These are phyloP conservation scores for Knufia petricola DNA, from an alignment of 2,329 filamentous ascomycete species.

Conservation along the genomic window DNA sequence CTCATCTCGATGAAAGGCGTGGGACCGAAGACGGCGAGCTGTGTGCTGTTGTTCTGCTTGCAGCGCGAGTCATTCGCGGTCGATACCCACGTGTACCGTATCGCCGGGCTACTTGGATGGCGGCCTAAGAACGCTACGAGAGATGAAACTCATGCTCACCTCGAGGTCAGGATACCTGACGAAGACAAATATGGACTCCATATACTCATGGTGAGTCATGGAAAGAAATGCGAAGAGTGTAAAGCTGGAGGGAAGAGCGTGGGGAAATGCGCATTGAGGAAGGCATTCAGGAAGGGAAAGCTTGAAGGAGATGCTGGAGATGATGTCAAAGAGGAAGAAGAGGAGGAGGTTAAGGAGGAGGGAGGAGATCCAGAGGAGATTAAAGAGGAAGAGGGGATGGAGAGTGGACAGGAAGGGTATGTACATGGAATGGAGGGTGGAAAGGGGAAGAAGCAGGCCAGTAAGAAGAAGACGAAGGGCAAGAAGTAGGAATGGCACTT, in stretches of 20 bases:
- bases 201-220: slow-evolving; percentile 52
- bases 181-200: slow-evolving; percentile 55
- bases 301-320: slow-evolving; percentile 56
- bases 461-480: not conserved
- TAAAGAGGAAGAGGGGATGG: slow-evolving; percentile 1
- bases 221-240: slow-evolving; percentile 52
- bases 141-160: slow-evolving; percentile 36
- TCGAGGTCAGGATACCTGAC: slow-evolving; percentile 52
- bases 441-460: not conserved
- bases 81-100: slow-evolving; percentile 57
- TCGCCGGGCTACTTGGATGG: slow-evolving; percentile 54
- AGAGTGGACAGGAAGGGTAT: slow-evolving; percentile 8
- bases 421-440: slow-evolving; percentile 7
- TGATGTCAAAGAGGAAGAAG: slow-evolving; percentile 43
- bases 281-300: slow-evolving; percentile 50
- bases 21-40: slow-evolving; percentile 57
- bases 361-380: slow-evolving; percentile 13
- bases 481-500: slow-evolving; percentile 2
- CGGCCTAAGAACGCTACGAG: slow-evolving; percentile 36
- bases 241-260: slow-evolving; percentile 47
- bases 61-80: slow-evolving; percentile 55
- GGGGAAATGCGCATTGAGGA: slow-evolving; percentile 50
- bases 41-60: slow-evolving; percentile 55
- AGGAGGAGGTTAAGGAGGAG: slow-evolving; percentile 20
- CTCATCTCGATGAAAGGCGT: slow-evolving; percentile 53